A percentile compares a stretch with the other conserved stretches of the same genome.
These are phyloP conservation scores for Tetracentron sinense DNA, from an alignment of 164 flowering plant species.

Conservation along the genomic window DNA sequence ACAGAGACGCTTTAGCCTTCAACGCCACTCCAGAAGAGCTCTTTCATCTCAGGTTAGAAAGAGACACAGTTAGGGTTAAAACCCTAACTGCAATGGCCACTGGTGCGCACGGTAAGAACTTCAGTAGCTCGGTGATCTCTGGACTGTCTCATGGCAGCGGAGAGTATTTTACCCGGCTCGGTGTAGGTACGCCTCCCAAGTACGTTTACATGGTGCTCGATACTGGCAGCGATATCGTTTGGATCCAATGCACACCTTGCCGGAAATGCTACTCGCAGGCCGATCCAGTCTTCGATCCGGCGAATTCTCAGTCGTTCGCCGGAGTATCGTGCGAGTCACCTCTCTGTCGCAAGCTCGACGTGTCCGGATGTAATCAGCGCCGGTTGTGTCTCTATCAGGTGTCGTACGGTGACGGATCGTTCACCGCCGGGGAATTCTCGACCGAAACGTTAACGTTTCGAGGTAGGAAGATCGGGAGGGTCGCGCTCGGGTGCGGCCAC, in stretches of 20 bases:
- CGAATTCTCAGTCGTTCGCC: conserved; percentile 33
- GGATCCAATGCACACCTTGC: conserved; percentile 74
- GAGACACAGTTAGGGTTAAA: conserved; percentile 53
- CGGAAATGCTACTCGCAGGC: conserved; percentile 54
- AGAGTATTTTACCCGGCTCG: conserved; percentile 69
- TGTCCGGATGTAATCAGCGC: conserved; percentile 13
- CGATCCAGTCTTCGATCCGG: conserved; percentile 66
- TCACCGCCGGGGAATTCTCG: conserved; percentile 45
- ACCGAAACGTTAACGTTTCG: conserved; percentile 52
- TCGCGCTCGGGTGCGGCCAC: conserved; percentile 58
- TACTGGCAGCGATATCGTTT: conserved; percentile 73
- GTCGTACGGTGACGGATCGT: conserved; percentile 63
- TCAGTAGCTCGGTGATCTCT: conserved; percentile 33
- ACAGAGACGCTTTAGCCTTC: conserved; percentile 40
- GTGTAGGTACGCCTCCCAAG: conserved; percentile 57
- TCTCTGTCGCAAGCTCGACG: conserved; percentile 34
- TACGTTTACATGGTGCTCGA: conserved; percentile 59
- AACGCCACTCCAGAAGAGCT: conserved; percentile 47
- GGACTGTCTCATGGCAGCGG: conserved; percentile 67
- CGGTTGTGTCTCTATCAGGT: conserved; percentile 35
- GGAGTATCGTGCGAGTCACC: conserved; percentile 42
- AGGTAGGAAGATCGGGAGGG: conserved; percentile 23
- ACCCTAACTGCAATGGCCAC: conserved; percentile 16
- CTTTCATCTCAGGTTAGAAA: conserved; percentile 51
- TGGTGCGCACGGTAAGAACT: neutral